These are phyloP conservation scores for Apiotrichum domesticum DNA, from an alignment of 1,284 basidiomycete genomes.

Conservation along the genomic window DNA sequence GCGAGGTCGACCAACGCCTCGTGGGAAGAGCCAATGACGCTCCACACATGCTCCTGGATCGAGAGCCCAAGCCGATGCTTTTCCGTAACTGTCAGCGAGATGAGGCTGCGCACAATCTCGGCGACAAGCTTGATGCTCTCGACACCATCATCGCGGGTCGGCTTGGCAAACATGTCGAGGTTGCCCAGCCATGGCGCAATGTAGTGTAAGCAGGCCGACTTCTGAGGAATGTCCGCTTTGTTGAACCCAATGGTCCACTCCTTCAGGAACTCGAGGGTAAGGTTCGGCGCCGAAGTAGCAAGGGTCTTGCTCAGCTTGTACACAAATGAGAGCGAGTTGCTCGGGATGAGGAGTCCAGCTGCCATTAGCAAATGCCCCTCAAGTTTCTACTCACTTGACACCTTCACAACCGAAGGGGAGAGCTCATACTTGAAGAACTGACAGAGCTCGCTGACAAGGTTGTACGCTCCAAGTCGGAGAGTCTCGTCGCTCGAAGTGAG, in stretches of 20 bases:
- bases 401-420: conserved; percentile 55
- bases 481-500: conserved; percentile 65
- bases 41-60: conserved; percentile 69
- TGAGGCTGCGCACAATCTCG: conserved; percentile 68
- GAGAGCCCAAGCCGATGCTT: conserved; percentile 59
- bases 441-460: conserved; percentile 69
- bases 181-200: conserved; percentile 82
- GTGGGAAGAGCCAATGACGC: conserved; percentile 64
- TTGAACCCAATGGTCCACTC: conserved; percentile 60
- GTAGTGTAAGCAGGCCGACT: conserved; percentile 68
- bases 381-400: conserved; percentile 54
- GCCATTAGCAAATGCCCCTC: conserved; percentile 4
- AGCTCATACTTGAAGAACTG: conserved; percentile 70
- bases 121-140: conserved; percentile 50
- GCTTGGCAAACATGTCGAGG: conserved; percentile 63
- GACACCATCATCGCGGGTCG: conserved; percentile 51
- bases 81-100: conserved; percentile 66
- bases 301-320: conserved; percentile 63
- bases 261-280: conserved; percentile 78
- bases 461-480: conserved; percentile 68
- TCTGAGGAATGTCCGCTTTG: conserved; percentile 59
- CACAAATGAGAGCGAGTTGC: conserved; percentile 61
- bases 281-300: conserved; percentile 64
- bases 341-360: conserved; percentile 66
- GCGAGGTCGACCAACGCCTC: conserved; percentile 61